Percentiles rank a stretch among this genome's conserved stretches.
Evolutionary conservation across 441 rosid species (phyloP).

Genomic region (Manihot esculenta): DNA sequence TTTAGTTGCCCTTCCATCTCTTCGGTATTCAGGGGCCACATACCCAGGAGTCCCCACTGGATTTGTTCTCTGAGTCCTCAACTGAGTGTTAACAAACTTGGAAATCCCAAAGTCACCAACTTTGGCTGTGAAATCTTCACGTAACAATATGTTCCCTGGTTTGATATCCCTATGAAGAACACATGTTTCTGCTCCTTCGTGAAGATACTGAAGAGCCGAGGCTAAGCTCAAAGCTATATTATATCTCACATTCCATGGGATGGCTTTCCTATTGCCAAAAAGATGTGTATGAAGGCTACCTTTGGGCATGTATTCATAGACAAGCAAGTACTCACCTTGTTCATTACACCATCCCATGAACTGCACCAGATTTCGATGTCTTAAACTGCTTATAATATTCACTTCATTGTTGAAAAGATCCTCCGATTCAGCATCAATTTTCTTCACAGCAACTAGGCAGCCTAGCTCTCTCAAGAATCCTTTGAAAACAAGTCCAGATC

Average conservation of each 20-base stretch:
- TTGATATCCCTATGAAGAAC: background rate
- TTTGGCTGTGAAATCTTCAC: background rate
- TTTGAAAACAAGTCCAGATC: slow-evolving; percentile 3
- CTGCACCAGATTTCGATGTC: background rate
- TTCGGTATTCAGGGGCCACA: background rate
- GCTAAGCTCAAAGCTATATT: background rate
- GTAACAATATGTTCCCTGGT: background rate
- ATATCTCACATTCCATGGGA: background rate
- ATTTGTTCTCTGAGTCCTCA: background rate
- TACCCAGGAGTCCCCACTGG: background rate
- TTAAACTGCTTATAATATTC: background rate
- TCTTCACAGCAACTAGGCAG: slow-evolving; percentile 14
- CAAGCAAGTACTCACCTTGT: background rate
- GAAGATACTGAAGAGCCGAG: background rate
- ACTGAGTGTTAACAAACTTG: background rate
- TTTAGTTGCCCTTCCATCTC: background rate
- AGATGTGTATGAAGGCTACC: background rate
- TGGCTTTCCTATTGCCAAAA: background rate
- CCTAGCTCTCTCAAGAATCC: slow-evolving; percentile 10
- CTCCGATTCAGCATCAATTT: background rate
- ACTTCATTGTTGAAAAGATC: slow-evolving; percentile 5
- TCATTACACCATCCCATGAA: slow-evolving; percentile 13
- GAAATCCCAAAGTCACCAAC: background rate
- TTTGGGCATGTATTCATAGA: background rate
- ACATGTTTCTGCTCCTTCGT: background rate